These are phyloP conservation scores for Cinnamomum micranthum DNA, from an alignment of 164 flowering plant genomes.

Conservation along the genomic window DNA sequence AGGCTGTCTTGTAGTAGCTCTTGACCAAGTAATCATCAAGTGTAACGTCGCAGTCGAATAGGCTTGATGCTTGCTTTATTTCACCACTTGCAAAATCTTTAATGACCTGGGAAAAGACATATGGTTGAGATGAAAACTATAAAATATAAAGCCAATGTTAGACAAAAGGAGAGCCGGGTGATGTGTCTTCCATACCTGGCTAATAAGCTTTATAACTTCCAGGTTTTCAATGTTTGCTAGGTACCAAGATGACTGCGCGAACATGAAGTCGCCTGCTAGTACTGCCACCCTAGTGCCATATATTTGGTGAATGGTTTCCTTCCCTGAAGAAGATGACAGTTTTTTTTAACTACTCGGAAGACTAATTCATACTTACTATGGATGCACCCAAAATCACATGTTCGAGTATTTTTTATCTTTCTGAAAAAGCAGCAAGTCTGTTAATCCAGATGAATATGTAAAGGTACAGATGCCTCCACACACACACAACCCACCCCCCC, in stretches of 20 bases:
- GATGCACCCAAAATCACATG: no score
- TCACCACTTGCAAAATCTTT: conserved; percentile 99
- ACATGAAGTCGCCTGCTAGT: conserved; percentile 97
- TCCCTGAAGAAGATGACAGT: conserved; percentile 40
- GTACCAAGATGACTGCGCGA: conserved; percentile 99
- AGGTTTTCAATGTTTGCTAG: conserved; percentile 95
- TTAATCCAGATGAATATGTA: no score
- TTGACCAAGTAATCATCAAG: conserved; percentile 82
- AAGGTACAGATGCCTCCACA: no score
- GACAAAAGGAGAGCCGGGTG: not conserved
- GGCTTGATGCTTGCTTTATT: conserved; percentile 94
- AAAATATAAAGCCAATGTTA: not conserved
- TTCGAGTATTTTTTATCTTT: no score
- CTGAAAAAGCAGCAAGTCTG: no score
- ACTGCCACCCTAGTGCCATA: conserved; percentile 94
- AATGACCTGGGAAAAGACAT: conserved; percentile 54
- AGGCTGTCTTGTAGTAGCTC: conserved; percentile 94
- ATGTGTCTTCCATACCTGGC: conserved; percentile 50
- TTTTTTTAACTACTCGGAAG: no score
- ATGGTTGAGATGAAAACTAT: not conserved
- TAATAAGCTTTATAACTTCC: conserved; percentile 94
- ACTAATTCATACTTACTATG: no score
- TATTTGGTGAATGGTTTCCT: conserved; percentile 87
- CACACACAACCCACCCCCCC: no score
- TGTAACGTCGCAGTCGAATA: conserved; percentile 72